Percentiles rank a stretch among this genome's conserved stretches.
Evolutionary conservation across 805 yeast genomes (phyloP).

Genomic region (Candida ovalis): DNA sequence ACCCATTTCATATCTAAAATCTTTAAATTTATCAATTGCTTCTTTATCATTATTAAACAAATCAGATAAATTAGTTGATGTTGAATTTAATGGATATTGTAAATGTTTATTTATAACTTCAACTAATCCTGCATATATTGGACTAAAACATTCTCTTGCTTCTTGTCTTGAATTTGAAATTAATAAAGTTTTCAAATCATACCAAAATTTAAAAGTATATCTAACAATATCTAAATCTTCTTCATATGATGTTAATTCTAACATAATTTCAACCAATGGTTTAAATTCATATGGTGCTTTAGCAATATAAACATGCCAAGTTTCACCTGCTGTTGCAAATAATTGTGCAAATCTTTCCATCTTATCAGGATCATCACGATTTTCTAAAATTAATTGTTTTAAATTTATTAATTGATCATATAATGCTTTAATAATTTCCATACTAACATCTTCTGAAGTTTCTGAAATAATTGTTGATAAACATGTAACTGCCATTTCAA

Average conservation of each 20-base stretch:
- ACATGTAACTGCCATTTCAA: conserved; percentile 85
- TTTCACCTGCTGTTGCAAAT: conserved; percentile 89
- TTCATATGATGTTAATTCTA: conserved; percentile 67
- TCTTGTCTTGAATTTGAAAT: conserved; percentile 53
- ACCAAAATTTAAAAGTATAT: conserved; percentile 93
- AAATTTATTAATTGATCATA: conserved; percentile 65
- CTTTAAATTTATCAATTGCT: conserved; percentile 87
- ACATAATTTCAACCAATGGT: conserved; percentile 68
- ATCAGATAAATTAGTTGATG: conserved; percentile 35
- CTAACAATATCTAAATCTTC: conserved; percentile 86
- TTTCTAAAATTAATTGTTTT: conserved; percentile 46
- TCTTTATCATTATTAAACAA: conserved; percentile 68
- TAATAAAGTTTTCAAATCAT: conserved; percentile 68
- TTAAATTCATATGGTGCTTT: conserved; percentile 64
- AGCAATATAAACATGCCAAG: conserved; percentile 89
- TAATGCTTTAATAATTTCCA: conserved; percentile 53
- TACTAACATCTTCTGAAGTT: conserved; percentile 69
- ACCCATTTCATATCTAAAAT: conserved; percentile 94
- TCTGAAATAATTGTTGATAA: conserved; percentile 77
- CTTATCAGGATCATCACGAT: conserved; percentile 57
- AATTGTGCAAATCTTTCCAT: conserved; percentile 70
- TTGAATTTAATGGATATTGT: conserved; percentile 57
- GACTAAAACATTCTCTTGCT: conserved; percentile 47
- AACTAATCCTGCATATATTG: conserved; percentile 55
- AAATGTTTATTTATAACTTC: conserved; percentile 63